Evolutionary conservation across 176 grass and related monocot genomes (phyloP).

Genomic region (Thalia dealbata): DNA sequence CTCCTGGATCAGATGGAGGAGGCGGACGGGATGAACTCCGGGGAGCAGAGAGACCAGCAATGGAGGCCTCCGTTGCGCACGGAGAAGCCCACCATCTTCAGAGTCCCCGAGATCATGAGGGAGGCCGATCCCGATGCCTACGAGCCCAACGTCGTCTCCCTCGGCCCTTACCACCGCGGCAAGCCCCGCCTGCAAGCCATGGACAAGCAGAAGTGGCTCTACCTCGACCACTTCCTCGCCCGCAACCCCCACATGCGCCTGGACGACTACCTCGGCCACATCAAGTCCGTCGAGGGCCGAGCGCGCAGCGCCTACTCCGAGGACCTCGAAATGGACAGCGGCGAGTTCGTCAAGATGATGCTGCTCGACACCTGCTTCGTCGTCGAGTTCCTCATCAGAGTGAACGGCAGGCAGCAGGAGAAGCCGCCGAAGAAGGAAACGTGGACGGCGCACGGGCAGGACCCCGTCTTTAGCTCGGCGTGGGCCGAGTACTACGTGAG

Average conservation of each 20-base stretch:
- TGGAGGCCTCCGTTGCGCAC: not conserved
- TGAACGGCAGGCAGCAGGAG: not conserved
- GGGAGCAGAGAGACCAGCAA: not conserved
- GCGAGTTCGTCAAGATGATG: slow-evolving; percentile 1
- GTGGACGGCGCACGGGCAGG: not conserved
- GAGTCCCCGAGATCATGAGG: not conserved
- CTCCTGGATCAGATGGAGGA: not conserved
- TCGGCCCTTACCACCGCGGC: slow-evolving; percentile 17
- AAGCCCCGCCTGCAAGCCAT: not conserved
- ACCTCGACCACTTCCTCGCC: not conserved
- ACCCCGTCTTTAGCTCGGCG: slow-evolving; percentile 19
- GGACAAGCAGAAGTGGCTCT: not conserved
- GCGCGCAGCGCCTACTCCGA: not conserved
- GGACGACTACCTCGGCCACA: not conserved
- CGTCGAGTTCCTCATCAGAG: not conserved
- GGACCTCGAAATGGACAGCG: not conserved
- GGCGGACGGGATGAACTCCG: not conserved
- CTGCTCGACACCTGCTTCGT: slow-evolving; percentile 1
- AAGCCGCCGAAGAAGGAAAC: not conserved
- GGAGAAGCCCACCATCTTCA: not conserved
- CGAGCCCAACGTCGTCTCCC: slow-evolving; percentile 6
- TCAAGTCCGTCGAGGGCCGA: not conserved
- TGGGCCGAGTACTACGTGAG: slow-evolving; percentile 8
- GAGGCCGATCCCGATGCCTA: not conserved
- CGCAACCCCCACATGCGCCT: not conserved